Conservation (phyloP, 2,329 filamentous ascomycete genomes). For the Pestalotiopsis sp. region DNA sequence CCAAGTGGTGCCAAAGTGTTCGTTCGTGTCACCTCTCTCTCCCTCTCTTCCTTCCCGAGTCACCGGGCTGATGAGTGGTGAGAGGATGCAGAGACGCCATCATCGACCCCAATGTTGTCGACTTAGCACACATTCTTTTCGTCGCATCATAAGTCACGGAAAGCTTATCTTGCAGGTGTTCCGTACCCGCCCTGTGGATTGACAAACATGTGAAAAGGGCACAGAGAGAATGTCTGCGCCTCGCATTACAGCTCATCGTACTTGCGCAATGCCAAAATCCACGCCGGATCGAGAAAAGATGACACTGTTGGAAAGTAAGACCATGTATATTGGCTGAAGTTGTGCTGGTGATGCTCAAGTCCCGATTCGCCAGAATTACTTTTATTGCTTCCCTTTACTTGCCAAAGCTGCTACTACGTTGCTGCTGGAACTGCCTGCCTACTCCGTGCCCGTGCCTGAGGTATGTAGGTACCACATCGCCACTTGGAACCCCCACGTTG, state of each 20-base stretch:
- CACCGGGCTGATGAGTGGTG: not conserved
- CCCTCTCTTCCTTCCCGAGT: not conserved
- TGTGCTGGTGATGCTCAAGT: too few relatives aligned
- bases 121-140: not conserved
- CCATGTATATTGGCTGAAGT: too few relatives aligned
- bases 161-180: not conserved
- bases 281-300: too few relatives aligned
- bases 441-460: too few relatives aligned
- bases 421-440: too few relatives aligned
- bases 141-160: not conserved
- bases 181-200: not conserved
- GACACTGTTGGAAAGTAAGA: too few relatives aligned
- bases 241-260: too few relatives aligned
- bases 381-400: too few relatives aligned
- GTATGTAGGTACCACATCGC: too few relatives aligned
- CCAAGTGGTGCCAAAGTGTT: not conserved
- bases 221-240: not conserved
- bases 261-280: too few relatives aligned
- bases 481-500: not conserved
- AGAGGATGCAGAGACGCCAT: not conserved
- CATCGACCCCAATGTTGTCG: not conserved
- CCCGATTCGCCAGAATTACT: too few relatives aligned
- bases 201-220: not conserved
- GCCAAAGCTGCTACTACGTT: too few relatives aligned
- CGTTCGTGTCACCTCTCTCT: not conserved